phyloP scores from a whole-genome alignment of 78 protist species.

The Dictyostelium discoideum region DNA sequence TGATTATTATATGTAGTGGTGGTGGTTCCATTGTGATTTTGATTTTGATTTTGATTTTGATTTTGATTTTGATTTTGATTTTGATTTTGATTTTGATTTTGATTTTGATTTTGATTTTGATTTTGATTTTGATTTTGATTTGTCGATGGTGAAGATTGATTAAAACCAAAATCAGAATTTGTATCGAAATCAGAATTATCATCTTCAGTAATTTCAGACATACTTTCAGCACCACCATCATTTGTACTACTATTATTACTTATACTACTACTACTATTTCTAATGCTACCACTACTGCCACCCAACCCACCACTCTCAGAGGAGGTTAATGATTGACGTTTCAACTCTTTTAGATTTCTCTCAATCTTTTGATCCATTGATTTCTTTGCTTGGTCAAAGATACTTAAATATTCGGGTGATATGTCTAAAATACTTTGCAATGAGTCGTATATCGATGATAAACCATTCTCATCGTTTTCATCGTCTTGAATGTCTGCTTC shows the following conservation, averaged over 20 bases:
- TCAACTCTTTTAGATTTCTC: neutral
- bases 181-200: constrained; percentile 2
- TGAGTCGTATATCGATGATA: neutral
- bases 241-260: neutral
- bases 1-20: neutral
- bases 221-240: neutral
- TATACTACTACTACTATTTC: neutral
- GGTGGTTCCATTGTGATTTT: neutral
- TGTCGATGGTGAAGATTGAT: neutral
- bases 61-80: neutral
- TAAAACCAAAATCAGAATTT: neutral
- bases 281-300: neutral
- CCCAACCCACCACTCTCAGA: neutral
- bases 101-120: neutral
- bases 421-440: neutral
- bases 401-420: neutral
- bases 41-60: neutral
- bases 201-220: neutral
- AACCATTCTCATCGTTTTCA: neutral
- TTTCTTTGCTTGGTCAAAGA: neutral
- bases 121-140: neutral
- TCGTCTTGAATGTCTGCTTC: neutral
- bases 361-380: neutral
- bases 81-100: neutral
- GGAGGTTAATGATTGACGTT: neutral